Percentiles rank a stretch among this genome's conserved stretches.
Conservation (phyloP, 2,329 filamentous ascomycete genomes). For the Monosporascus sp. region DNA sequence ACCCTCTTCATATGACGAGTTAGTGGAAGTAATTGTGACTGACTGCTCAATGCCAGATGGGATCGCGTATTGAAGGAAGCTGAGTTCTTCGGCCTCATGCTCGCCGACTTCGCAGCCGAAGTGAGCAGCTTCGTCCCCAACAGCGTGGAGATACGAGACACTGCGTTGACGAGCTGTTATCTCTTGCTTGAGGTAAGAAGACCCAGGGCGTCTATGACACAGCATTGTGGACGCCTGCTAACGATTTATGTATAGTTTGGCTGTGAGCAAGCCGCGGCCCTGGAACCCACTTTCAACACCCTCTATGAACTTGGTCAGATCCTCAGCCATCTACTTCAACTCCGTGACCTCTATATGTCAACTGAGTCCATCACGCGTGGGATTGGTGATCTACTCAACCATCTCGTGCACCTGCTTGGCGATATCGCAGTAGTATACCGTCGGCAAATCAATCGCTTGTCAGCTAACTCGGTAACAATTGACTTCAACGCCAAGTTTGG, state of each 20-base stretch:
- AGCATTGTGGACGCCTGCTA: no score
- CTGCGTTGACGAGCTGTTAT: conserved; percentile 32
- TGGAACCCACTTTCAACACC: conserved; percentile 33
- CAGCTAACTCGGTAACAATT: conserved; percentile 20
- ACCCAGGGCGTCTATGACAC: not conserved
- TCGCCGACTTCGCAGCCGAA: conserved; percentile 29
- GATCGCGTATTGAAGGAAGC: conserved; percentile 34
- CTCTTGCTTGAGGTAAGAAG: conserved; percentile 31
- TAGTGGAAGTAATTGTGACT: no score
- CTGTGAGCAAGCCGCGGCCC: conserved; percentile 30
- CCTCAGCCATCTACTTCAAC: conserved; percentile 30
- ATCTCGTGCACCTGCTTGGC: conserved; percentile 29
- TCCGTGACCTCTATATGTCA: conserved; percentile 30
- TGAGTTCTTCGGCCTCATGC: conserved; percentile 35
- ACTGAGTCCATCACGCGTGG: conserved; percentile 25
- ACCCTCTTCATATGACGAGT: no score
- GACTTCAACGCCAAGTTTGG: conserved; percentile 33
- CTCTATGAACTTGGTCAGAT: conserved; percentile 34
- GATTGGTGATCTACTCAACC: conserved; percentile 29
- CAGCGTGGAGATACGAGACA: conserved; percentile 18
- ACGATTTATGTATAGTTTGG: conserved; percentile 26
- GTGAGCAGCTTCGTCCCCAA: conserved; percentile 24
- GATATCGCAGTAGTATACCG: conserved; percentile 30
- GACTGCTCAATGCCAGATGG: conserved; percentile 16
- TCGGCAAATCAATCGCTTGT: conserved; percentile 27